A percentile compares a stretch with the other conserved stretches of the same genome.
Conservation (phyloP, 2,329 filamentous ascomycete genomes). For the Aspergillus fijiensis region DNA sequence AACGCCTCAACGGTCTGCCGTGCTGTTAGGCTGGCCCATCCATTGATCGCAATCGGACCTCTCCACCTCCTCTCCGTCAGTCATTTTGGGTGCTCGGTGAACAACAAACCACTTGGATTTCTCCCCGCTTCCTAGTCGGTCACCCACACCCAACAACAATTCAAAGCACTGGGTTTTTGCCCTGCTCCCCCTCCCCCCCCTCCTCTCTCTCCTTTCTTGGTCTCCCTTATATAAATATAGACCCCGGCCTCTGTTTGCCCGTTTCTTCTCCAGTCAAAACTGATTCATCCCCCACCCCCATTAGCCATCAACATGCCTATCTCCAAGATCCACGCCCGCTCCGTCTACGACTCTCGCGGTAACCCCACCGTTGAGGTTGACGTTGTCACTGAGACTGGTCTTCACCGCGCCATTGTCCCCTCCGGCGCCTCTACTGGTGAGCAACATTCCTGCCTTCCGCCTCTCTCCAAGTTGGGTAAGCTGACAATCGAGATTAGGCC, state of each 20-base stretch:
- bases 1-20: not conserved
- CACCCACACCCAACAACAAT: conserved; percentile 26
- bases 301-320: conserved; percentile 70
- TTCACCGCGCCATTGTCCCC: conserved; percentile 96
- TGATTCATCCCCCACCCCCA: conserved; percentile 24
- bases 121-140: conserved; percentile 34
- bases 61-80: conserved; percentile 19
- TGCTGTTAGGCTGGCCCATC: conserved; percentile 9
- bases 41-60: conserved; percentile 20
- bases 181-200: not conserved
- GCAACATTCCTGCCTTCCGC: conserved; percentile 34
- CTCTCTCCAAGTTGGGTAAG: not conserved
- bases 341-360: conserved; percentile 95
- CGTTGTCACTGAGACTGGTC: conserved; percentile 90
- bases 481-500: conserved; percentile 55
- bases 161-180: conserved; percentile 16
- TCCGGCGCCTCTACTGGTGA: conserved; percentile 92
- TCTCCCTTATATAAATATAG: conserved; percentile 21
- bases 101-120: conserved; percentile 26
- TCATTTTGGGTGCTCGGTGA: conserved; percentile 44
- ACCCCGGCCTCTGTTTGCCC: conserved; percentile 20
- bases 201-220: not conserved
- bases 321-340: conserved; percentile 86
- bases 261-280: conserved; percentile 17
- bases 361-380: conserved; percentile 99